Evolutionary conservation across 1,284 basidiomycete genomes (phyloP).

Genomic region (Ustilago trichophora): DNA sequence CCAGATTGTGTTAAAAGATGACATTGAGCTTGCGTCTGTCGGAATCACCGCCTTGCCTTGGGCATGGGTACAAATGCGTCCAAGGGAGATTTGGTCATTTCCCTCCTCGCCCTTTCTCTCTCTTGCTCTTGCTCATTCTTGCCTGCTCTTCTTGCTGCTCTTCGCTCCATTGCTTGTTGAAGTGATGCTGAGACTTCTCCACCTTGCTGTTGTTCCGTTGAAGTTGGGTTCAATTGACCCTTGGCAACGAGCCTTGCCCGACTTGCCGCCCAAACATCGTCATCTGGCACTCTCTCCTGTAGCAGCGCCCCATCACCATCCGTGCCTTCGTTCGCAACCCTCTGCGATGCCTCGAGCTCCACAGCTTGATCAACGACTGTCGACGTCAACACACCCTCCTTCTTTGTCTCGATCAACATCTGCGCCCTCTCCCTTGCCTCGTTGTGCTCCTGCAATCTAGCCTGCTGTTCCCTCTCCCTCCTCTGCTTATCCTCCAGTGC

Average conservation of each 20-base stretch:
- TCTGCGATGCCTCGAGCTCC: constrained; percentile 1
- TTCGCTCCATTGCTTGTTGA: constrained; percentile 27
- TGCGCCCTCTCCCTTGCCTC: too few relatives aligned
- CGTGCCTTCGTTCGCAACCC: not conserved
- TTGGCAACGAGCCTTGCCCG: constrained; percentile 32
- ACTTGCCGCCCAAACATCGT: constrained; percentile 45
- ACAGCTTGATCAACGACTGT: constrained; percentile 10
- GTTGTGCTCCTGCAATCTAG: constrained; percentile 16
- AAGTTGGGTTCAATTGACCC: constrained; percentile 14
- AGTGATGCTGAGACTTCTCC: constrained; percentile 1
- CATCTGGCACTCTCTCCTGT: constrained; percentile 19
- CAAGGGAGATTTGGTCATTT: constrained; percentile 44
- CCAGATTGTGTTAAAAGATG: too few relatives aligned
- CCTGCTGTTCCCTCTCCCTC: constrained; percentile 9
- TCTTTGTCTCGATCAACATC: not conserved
- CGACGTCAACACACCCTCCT: constrained; percentile 5
- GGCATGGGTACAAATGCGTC: constrained; percentile 47
- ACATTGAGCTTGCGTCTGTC: too few relatives aligned
- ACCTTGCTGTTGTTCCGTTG: too few relatives aligned
- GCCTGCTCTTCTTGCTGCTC: constrained; percentile 23
- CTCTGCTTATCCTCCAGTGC: constrained; percentile 21
- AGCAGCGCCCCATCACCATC: not conserved
- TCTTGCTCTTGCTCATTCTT: constrained; percentile 16
- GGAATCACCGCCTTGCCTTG: too few relatives aligned
- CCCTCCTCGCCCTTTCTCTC: constrained; percentile 20